phyloP scores from a whole-genome alignment of 2,329 filamentous ascomycete genomes.

The Talaromyces sp. region DNA sequence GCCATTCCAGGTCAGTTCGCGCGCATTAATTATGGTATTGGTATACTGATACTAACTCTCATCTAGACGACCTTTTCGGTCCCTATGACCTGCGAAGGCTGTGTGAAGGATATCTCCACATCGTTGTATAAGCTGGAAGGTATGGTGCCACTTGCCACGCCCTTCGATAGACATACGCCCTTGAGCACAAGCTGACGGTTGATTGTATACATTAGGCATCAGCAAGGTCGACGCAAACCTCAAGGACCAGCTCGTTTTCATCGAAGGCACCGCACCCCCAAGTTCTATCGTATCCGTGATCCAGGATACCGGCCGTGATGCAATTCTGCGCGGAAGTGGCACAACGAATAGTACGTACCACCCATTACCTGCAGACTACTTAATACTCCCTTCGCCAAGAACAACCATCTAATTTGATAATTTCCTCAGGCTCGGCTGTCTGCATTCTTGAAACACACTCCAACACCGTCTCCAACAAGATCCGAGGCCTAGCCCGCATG shows the following conservation, averaged over 20 bases:
- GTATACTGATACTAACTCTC: constrained; percentile 16
- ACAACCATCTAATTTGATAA: constrained; percentile 4
- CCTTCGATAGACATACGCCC: neutral
- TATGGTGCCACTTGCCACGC: constrained; percentile 37
- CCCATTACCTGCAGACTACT: neutral
- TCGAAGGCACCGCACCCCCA: constrained; percentile 86
- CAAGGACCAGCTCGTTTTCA: constrained; percentile 77
- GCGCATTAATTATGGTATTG: neutral
- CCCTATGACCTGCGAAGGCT: constrained; percentile 86
- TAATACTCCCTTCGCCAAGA: neutral
- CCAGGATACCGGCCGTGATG: constrained; percentile 86
- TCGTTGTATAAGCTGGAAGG: constrained; percentile 74
- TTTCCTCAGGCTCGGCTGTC: constrained; percentile 60
- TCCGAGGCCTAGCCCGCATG: constrained; percentile 88
- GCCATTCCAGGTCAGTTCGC: constrained; percentile 48
- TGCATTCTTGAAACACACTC: constrained; percentile 92
- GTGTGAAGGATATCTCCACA: constrained; percentile 82
- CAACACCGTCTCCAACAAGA: constrained; percentile 62
- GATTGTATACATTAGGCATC: constrained; percentile 60
- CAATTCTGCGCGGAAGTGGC: constrained; percentile 88
- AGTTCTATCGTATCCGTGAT: constrained; percentile 88
- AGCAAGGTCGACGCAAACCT: constrained; percentile 80
- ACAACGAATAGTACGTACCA: constrained; percentile 70
- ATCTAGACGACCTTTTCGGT: constrained; percentile 88
- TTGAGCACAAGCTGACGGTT: neutral